A percentile compares a stretch with the other conserved stretches of the same genome.
Evolutionary conservation across 2,329 filamentous ascomycete species (phyloP).

Genomic region (Trichoderma harzianum): DNA sequence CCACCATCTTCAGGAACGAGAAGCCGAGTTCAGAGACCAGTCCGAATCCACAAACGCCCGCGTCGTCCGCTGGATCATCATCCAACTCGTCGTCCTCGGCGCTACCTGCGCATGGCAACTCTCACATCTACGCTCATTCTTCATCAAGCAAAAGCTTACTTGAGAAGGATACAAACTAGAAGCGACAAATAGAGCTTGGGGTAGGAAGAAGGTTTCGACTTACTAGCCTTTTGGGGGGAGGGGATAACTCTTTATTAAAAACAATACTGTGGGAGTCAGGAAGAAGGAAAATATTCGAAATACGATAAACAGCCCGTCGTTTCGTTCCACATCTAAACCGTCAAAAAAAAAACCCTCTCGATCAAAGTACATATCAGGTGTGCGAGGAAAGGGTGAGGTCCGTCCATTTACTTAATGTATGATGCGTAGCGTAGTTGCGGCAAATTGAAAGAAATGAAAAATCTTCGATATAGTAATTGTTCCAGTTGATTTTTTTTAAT

Average conservation of each 20-base stretch:
- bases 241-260: background rate
- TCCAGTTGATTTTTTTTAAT: background rate
- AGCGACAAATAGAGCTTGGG: background rate
- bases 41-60: constrained; percentile 89
- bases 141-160: constrained; percentile 99
- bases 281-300: background rate
- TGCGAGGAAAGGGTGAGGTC: background rate
- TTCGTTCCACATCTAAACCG: background rate
- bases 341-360: background rate
- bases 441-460: background rate
- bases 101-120: constrained; percentile 95
- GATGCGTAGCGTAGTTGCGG: constrained; percentile 1
- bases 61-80: constrained; percentile 89
- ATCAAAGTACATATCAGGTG: background rate
- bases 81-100: constrained; percentile 81
- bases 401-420: background rate
- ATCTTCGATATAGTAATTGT: background rate
- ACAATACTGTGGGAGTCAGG: background rate
- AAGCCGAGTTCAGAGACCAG: constrained; percentile 97
- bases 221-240: background rate
- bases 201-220: background rate
- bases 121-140: constrained; percentile 92
- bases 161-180: constrained; percentile 36
- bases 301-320: background rate
- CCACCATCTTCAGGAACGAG: constrained; percentile 67